Base-by-base conservation (phyloP, 306 rosid species). In the Acacia crassicarpa region DNA sequence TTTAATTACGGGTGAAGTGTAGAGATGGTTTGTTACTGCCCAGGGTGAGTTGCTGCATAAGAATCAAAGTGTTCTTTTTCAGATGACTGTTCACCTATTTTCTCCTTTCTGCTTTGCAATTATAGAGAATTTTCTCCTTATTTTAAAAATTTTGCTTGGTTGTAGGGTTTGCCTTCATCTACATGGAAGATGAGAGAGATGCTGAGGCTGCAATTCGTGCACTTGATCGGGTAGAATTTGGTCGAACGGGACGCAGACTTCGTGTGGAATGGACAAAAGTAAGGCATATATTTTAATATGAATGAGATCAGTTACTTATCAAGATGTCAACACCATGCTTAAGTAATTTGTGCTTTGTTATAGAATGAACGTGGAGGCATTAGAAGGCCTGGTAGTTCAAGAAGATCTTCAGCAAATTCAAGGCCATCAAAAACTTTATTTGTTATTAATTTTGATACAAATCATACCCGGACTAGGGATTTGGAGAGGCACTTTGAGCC, bases 221-320 rank as follows among this genome's bases (percentile, higher is more conserved):
- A 56, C 98, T 96, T 19, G 98, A 93, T 83, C 87, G 91, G 77
- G 87, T 85, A 67, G 99, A 93, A 77, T 96, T 92, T 91, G 98
- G 99, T 59, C 94, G 92, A 14, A 87, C 92, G 89, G 97, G 99
- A 9, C 99, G 97, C 49, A 89, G 97, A 79, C 97, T 96, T 79
- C 98, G 98, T 80, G 99, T 96, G 54, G 99, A 96, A 86, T 96
- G 99, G 99, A 93, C 99, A 25, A 96, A 94, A 89, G 99, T 96
- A 81, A 75, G 49, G 5, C 77, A 25, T 72, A 59, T 41, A 16
- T 3, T 69, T 73, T 58, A 22, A 13, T 74, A 8, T 74, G 75
- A 43, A 32, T 78, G 61, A 63, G 40, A 32, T 9, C 20, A 6
- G 59, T 61, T 67, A 17, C 41, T 45, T 33, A 9, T 76, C 43